Evolutionary conservation across 306 rosid genomes (phyloP).

Genomic region (Quercus wislizeni): DNA sequence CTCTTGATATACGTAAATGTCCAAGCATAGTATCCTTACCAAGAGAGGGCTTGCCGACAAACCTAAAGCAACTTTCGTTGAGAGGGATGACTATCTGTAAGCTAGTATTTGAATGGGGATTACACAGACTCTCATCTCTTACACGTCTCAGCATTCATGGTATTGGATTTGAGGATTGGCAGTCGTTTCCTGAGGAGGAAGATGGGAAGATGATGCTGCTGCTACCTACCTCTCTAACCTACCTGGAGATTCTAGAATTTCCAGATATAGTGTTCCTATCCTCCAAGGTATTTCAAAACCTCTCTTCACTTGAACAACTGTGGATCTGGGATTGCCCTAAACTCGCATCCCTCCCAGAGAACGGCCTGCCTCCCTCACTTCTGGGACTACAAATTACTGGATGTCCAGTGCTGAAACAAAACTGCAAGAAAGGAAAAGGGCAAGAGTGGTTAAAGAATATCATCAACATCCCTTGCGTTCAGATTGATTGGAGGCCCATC

Average conservation of each 20-base stretch:
- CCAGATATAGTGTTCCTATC: too few relatives aligned
- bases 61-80: background rate
- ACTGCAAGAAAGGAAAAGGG: background rate
- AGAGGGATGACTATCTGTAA: background rate
- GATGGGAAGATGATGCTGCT: background rate
- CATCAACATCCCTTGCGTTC: background rate
- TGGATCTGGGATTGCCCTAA: fast-evolving
- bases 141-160: fast-evolving
- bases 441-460: background rate
- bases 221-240: constrained; percentile 9
- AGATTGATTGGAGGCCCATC: fast-evolving
- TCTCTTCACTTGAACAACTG: too few relatives aligned
- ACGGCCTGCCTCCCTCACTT: too few relatives aligned
- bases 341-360: too few relatives aligned
- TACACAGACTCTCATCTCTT: constrained; percentile 23
- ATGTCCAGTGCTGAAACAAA: background rate
- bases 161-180: background rate
- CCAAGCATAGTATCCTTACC: background rate
- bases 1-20: background rate
- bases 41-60: constrained; percentile 9
- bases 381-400: fast-evolving
- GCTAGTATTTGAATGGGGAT: constrained; percentile 11
- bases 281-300: too few relatives aligned
- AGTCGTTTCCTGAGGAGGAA: constrained; percentile 2
- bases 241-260: fast-evolving